These are phyloP conservation scores for Isabelozyma heimii DNA, from an alignment of 805 yeast genomes.

Conservation along the genomic window DNA sequence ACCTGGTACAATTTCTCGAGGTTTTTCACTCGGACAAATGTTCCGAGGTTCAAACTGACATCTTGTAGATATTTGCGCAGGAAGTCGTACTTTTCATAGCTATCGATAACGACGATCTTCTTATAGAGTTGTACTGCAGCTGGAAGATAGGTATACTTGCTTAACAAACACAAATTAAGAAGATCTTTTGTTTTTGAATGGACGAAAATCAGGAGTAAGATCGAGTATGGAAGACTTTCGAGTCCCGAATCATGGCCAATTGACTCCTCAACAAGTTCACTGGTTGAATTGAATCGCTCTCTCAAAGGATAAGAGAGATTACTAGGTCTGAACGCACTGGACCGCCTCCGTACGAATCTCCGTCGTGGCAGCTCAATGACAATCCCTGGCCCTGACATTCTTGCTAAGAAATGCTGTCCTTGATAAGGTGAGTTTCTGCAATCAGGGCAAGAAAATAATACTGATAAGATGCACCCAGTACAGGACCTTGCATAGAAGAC, in stretches of 20 bases:
- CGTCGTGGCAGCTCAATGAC: background rate
- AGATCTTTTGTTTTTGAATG: slow-evolving; percentile 18
- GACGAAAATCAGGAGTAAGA: slow-evolving; percentile 11
- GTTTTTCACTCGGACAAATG: slow-evolving; percentile 11
- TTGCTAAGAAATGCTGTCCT: too few species aligned
- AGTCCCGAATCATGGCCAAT: background rate
- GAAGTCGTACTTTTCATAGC: slow-evolving; percentile 3
- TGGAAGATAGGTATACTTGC: slow-evolving; percentile 22
- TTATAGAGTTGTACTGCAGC: slow-evolving; percentile 21
- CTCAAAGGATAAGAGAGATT: background rate
- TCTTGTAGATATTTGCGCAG: slow-evolving; percentile 7
- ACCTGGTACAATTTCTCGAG: slow-evolving; percentile 9
- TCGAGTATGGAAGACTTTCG: background rate
- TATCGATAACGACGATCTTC: slow-evolving; percentile 16
- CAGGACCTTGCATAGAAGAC: too few species aligned
- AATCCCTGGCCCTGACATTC: too few species aligned
- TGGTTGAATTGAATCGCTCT: background rate
- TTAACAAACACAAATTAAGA: slow-evolving; percentile 15
- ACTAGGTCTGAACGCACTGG: slow-evolving; percentile 11
- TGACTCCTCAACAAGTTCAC: background rate
- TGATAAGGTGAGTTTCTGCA: too few species aligned
- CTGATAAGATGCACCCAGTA: too few species aligned
- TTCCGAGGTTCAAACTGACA: slow-evolving; percentile 14
- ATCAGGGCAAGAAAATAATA: too few species aligned
- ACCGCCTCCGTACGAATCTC: slow-evolving; percentile 2